Percentiles rank a stretch among this genome's conserved stretches.
Conservation (phyloP, 495 filamentous ascomycete species). For the Penicillium longicatenatum region DNA sequence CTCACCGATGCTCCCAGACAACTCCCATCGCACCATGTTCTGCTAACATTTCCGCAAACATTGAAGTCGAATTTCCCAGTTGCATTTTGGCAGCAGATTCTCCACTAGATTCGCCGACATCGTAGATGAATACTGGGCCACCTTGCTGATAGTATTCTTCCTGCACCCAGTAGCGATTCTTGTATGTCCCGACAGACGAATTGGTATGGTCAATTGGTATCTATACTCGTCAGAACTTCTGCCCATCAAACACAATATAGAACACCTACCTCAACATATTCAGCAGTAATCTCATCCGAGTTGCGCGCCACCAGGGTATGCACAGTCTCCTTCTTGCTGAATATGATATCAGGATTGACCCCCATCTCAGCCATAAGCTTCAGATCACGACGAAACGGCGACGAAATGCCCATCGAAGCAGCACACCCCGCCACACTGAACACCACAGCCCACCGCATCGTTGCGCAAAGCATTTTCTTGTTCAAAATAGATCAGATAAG, state of each 20-base stretch:
- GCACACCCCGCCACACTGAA: conserved; percentile 17
- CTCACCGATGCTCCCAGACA: conserved; percentile 60
- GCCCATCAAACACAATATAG: not conserved
- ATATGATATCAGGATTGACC: conserved; percentile 22
- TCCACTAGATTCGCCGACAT: conserved; percentile 51
- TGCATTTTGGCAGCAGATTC: conserved; percentile 19
- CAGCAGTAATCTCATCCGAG: conserved; percentile 2
- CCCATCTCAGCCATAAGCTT: conserved; percentile 30
- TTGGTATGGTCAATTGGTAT: conserved; percentile 51
- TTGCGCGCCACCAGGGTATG: conserved; percentile 7
- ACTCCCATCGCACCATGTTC: conserved; percentile 56
- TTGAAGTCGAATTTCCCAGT: conserved; percentile 41
- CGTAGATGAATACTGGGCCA: conserved; percentile 56
- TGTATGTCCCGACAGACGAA: conserved; percentile 45
- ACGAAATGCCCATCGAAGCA: conserved; percentile 11
- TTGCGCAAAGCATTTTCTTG: conserved; percentile 15
- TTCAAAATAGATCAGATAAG: not conserved
- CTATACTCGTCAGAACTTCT: conserved; percentile 24
- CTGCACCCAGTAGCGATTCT: conserved; percentile 58
- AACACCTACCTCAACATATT: conserved; percentile 31
- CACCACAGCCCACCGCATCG: conserved; percentile 1
- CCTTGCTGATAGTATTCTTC: conserved; percentile 50
- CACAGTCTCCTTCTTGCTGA: conserved; percentile 10
- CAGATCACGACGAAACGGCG: conserved; percentile 22
- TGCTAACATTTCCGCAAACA: conserved; percentile 45